A percentile compares a stretch with the other conserved stretches of the same genome.
These are phyloP conservation scores for Erysiphe neolycopersici DNA, from an alignment of 2,329 filamentous ascomycete species.

Conservation along the genomic window DNA sequence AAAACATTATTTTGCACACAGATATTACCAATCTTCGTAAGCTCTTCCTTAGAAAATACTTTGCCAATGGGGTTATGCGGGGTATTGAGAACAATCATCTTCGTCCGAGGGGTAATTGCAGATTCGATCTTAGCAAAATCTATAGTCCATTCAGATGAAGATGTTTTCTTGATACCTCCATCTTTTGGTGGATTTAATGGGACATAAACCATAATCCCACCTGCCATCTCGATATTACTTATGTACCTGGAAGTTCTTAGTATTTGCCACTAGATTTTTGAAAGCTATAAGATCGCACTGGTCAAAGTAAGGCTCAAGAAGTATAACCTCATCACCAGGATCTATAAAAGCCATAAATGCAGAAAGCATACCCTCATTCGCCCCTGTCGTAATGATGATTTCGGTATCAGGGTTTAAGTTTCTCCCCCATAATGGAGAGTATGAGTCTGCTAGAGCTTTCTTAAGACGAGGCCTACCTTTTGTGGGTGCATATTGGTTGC, in stretches of 20 bases:
- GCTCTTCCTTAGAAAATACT: slow-evolving; percentile 64
- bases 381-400: slow-evolving; percentile 79
- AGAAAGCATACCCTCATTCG: slow-evolving; percentile 79
- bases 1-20: slow-evolving; percentile 86
- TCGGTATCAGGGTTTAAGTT: slow-evolving; percentile 69
- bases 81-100: slow-evolving; percentile 85
- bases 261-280: neutral
- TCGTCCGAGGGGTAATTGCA: slow-evolving; percentile 62
- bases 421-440: slow-evolving; percentile 68
- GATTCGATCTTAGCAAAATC: slow-evolving; percentile 60
- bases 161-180: slow-evolving; percentile 53
- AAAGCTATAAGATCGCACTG: slow-evolving; percentile 27
- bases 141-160: slow-evolving; percentile 68
- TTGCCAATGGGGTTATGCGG: slow-evolving; percentile 91
- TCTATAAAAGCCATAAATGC: slow-evolving; percentile 92
- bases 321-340: neutral
- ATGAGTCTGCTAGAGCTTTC: slow-evolving; percentile 81
- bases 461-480: slow-evolving; percentile 75
- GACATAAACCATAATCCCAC: slow-evolving; percentile 82
- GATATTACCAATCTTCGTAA: slow-evolving; percentile 61
- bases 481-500: slow-evolving; percentile 95
- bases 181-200: slow-evolving; percentile 73
- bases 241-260: slow-evolving; percentile 35
- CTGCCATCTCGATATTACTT: slow-evolving; percentile 95
- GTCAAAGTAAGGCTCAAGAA: slow-evolving; percentile 58